Conservation (phyloP, 1,139 yeast species). For the Maudiozyma humilis region DNA sequence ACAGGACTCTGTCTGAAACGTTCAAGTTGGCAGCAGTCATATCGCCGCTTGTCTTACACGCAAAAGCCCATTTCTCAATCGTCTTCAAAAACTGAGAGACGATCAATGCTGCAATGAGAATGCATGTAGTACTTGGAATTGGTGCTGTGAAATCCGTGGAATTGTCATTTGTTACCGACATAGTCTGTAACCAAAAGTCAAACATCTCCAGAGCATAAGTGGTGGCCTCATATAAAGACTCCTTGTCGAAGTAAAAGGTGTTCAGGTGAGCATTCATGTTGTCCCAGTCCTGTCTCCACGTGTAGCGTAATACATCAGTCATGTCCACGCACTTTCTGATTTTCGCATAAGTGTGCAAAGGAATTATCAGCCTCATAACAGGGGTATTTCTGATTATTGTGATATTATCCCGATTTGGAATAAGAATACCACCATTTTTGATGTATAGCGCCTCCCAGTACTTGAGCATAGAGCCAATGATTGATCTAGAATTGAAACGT, state of each 20-base stretch:
- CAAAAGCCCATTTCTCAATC: slow-evolving; percentile 44
- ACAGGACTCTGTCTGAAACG: slow-evolving; percentile 33
- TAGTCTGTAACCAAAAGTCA: slow-evolving; percentile 62
- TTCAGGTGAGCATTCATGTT: slow-evolving; percentile 50
- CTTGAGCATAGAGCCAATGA: slow-evolving; percentile 45
- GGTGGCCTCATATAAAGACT: slow-evolving; percentile 47
- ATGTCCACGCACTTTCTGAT: slow-evolving; percentile 53
- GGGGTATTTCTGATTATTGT: slow-evolving; percentile 44
- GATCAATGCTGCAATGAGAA: slow-evolving; percentile 51
- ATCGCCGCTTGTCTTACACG: slow-evolving; percentile 13
- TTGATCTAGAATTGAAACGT: slow-evolving; percentile 54
- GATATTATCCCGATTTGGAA: slow-evolving; percentile 39
- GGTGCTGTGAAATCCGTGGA: slow-evolving; percentile 64
- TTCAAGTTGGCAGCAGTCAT: slow-evolving; percentile 22
- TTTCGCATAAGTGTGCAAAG: slow-evolving; percentile 54
- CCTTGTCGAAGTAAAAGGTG: slow-evolving; percentile 34
- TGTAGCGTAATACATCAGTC: slow-evolving; percentile 48
- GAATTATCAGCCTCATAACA: slow-evolving; percentile 54
- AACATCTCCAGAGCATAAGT: slow-evolving; percentile 51
- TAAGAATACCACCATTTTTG: slow-evolving; percentile 52
- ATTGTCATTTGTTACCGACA: slow-evolving; percentile 47
- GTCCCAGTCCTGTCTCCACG: slow-evolving; percentile 57
- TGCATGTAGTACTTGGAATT: slow-evolving; percentile 61
- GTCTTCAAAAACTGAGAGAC: slow-evolving; percentile 53
- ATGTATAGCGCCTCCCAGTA: slow-evolving; percentile 60